Evolutionary conservation across 345 rosid genomes (phyloP), one percentile per base, ranked within the genome.

Genomic region (Physaria fendleri): DNA sequence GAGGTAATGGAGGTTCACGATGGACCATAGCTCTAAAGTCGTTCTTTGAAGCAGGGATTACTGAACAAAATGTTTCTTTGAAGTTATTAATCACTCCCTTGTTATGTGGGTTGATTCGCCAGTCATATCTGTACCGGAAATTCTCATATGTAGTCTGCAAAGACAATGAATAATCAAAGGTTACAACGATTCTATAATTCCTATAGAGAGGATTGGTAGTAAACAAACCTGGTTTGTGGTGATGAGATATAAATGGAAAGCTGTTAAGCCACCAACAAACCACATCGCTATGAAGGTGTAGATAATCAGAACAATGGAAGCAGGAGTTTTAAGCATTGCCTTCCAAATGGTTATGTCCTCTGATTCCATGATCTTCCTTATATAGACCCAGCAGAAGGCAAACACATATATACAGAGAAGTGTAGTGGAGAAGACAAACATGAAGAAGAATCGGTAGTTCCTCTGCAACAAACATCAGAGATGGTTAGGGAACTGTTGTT

Each of bases 231-330:
- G 97, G 76, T 94, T 94, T 77, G 88, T 87, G 68, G 95, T 75
- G 76, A 94, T 90, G 68, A 94, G 95, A 76, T 90, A 94, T 12
- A 84, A 74, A 71, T 94, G 99, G 73, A 90, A 94, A 49, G 88
- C 81, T 9, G 88, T 77, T 57, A 94, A 89, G 57, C 99, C 99
- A 47, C 97, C 97, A 48, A 94, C 99, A 59, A 94, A 90, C 99
- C 99, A 94, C 86, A 94, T 80, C 0, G 90, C 71, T 33, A 94
- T 79, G 60, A 94, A 94, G n/a, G 97, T 81, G 79, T 94, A 94
- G 47, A 81, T 71, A 39, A 94, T 74, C 46, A 94, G 74, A 43
- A 81, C 95, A 65, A 87, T 87, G 14, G 99, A 90, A 61, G 97
- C 95, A 41, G 77, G 77, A 38, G 77, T 73, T 67, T 73, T 73